Percentiles rank a stretch among this genome's conserved stretches.
Evolutionary conservation across 257 asterid species (phyloP).

Genomic region (Salvia miltiorrhiza): DNA sequence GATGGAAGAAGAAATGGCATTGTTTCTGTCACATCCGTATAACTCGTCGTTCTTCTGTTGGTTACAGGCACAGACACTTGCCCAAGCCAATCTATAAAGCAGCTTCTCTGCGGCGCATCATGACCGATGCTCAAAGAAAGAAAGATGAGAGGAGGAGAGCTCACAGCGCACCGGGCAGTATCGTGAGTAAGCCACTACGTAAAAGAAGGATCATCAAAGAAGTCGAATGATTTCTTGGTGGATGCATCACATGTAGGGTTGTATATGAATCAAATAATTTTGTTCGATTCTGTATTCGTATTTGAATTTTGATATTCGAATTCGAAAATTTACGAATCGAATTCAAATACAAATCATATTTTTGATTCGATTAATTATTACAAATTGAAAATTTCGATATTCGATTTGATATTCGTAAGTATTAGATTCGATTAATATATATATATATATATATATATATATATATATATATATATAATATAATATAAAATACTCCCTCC

Average conservation of each 20-base stretch:
- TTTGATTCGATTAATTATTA: too few relatives aligned
- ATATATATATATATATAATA: too few relatives aligned
- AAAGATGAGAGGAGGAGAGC: slow-evolving; percentile 74
- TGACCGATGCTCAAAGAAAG: slow-evolving; percentile 63
- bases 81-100: slow-evolving; percentile 87
- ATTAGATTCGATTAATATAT: too few relatives aligned
- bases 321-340: too few relatives aligned
- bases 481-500: too few relatives aligned
- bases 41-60: not conserved
- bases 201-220: slow-evolving; percentile 64
- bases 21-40: not conserved
- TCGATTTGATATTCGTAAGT: too few relatives aligned
- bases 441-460: too few relatives aligned
- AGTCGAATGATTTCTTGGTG: slow-evolving; percentile 45
- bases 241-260: not conserved
- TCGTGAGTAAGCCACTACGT: slow-evolving; percentile 49
- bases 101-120: slow-evolving; percentile 48
- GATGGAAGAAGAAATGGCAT: not conserved
- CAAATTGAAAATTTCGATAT: too few relatives aligned
- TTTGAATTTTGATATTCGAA: too few relatives aligned
- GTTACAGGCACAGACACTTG: slow-evolving; percentile 85
- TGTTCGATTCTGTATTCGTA: too few relatives aligned
- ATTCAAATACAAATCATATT: too few relatives aligned
- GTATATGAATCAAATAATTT: too few relatives aligned
- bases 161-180: slow-evolving; percentile 91